Conservation (phyloP, 2,329 filamentous ascomycete species). For the Thielaviopsis populi region DNA sequence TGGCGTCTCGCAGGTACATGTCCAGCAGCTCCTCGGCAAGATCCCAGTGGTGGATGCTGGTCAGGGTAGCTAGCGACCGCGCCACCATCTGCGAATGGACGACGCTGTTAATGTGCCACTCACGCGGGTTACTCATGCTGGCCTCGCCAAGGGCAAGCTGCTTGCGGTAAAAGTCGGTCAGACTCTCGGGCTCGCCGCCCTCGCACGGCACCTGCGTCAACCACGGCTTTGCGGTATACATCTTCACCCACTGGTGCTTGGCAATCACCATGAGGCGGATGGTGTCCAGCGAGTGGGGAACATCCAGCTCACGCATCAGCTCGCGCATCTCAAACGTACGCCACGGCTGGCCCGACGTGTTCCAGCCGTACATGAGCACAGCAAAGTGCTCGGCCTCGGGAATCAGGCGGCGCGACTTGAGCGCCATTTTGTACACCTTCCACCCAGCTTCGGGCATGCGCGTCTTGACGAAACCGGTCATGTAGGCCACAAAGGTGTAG, state of each 20-base stretch:
- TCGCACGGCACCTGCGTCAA: conserved; percentile 20
- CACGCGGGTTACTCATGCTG: conserved; percentile 20
- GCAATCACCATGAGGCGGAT: conserved; percentile 13
- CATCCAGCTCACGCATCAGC: conserved; percentile 30
- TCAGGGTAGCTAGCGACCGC: conserved; percentile 24
- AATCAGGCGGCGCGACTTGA: conserved; percentile 31
- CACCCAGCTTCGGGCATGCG: conserved; percentile 37
- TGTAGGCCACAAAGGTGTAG: conserved; percentile 35
- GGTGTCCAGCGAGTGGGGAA: conserved; percentile 30
- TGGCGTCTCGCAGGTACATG: conserved; percentile 30
- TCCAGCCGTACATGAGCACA: conserved; percentile 34
- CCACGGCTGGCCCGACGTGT: conserved; percentile 24
- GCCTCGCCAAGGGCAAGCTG: conserved; percentile 17
- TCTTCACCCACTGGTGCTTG: conserved; percentile 22
- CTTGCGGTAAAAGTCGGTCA: conserved; percentile 23
- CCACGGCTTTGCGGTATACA: conserved; percentile 29
- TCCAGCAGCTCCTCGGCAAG: conserved; percentile 43
- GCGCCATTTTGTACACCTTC: conserved; percentile 31
- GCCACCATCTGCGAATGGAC: conserved; percentile 22
- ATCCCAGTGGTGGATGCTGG: conserved; percentile 30
- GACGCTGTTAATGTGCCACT: conserved; percentile 18
- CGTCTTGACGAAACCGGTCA: conserved; percentile 34
- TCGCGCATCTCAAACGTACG: conserved; percentile 30
- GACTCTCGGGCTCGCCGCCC: conserved; percentile 21
- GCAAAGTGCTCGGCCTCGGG: conserved; percentile 36